Evolutionary conservation across 306 rosid genomes (phyloP), one percentile per base, ranked within the genome.

Genomic region (Purshia tridentata): DNA sequence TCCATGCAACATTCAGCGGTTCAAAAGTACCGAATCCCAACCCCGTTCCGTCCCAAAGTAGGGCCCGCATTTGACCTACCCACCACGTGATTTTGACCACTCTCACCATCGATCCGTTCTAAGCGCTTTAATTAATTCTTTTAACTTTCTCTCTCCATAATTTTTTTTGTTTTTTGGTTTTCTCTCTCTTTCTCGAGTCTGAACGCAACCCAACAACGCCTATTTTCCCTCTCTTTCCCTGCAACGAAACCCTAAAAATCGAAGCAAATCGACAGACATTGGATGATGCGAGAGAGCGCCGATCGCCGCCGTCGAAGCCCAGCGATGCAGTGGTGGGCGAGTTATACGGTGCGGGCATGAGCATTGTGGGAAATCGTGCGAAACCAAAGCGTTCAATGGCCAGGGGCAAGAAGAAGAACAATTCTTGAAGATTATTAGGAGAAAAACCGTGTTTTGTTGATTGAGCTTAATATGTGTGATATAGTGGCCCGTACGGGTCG

Each of bases 401-500:
- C 4, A 2, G 29, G 8, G 16, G 35, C 2, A 29, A 46, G 46
- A 50, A 40, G 54, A 20, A 16, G 23, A 66, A 48, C 20, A 13
- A 69, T 77, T 63, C 75, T 67, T 69, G 69, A 78, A 15, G 67
- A 64, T 48, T 42, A 40, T 48, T n/a, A 29, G 42, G 59, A 44
- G 10, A 6, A 5, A 46, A 53, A 67, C 37, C 29, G 18, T 55
- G 46, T 69, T 50, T 53, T 59, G 10, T 70, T 18, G 18, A 14
- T 57, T 16, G 48, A 47, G 49, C 70, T 64, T 79, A 84, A 54
- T 51, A 90, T 90, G 96, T 86, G 90, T 83, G 91, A 80, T 69
- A 78, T 90, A 80, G 96, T 90, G 79, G 96, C 96, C 74, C 96
- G 96, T 59, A 90, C 96, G 83, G 96, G 96, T 76, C 93, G 96